Conservation (phyloP, 306 rosid genomes). For the Glycine latifolia region DNA sequence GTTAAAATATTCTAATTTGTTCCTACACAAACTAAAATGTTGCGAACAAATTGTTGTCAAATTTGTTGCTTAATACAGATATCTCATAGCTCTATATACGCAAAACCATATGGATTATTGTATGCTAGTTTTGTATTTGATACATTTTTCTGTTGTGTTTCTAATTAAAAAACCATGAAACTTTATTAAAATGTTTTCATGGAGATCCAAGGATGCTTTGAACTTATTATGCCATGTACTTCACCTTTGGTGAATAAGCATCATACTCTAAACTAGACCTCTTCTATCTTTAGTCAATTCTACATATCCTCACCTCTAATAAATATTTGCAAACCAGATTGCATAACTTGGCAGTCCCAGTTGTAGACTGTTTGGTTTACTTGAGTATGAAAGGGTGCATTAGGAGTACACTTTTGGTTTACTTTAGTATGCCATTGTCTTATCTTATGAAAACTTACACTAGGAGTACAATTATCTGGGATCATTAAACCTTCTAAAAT, state of each 20-base stretch:
- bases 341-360: constrained; percentile 9
- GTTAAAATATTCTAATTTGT: constrained; percentile 25
- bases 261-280: constrained; percentile 11
- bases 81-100: constrained; percentile 15
- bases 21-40: constrained; percentile 28
- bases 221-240: background rate
- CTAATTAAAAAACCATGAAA: background rate
- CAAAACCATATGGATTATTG: constrained; percentile 16
- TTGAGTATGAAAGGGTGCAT: background rate
- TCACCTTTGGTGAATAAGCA: background rate
- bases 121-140: constrained; percentile 16
- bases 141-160: constrained; percentile 34
- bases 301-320: constrained; percentile 11
- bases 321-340: constrained; percentile 35
- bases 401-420: background rate
- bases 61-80: constrained; percentile 21
- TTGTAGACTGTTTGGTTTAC: constrained; percentile 13
- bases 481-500: constrained; percentile 13
- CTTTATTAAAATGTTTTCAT: background rate
- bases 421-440: background rate
- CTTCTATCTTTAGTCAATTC: constrained; percentile 3
- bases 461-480: background rate
- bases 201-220: constrained; percentile 11
- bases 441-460: background rate
- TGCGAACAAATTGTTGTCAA: constrained; percentile 21